Evolutionary conservation across 306 rosid species (phyloP).

Genomic region (Begonia fuchsioides): DNA sequence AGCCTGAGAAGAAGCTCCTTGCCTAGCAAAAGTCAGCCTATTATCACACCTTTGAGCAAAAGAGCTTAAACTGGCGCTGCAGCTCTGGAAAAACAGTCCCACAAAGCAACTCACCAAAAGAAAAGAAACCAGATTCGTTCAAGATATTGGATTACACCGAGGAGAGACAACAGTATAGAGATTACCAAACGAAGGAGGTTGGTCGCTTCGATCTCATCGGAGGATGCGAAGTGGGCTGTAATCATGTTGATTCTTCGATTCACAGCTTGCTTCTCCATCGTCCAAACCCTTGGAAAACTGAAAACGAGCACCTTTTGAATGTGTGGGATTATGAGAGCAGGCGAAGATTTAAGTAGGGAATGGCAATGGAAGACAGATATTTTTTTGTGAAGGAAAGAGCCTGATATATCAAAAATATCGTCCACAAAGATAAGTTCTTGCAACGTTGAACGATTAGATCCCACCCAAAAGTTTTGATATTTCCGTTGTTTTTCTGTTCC

Average conservation of each 20-base stretch:
- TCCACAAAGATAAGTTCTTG: no score
- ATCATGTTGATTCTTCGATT: slow-evolving; percentile 53
- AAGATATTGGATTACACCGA: no score
- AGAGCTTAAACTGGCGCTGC: slow-evolving; percentile 37
- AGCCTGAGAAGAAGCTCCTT: slow-evolving; percentile 42
- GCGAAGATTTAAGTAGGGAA: no score
- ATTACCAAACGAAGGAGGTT: slow-evolving; percentile 50
- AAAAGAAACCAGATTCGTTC: background rate
- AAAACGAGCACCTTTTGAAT: background rate
- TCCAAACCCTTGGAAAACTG: background rate
- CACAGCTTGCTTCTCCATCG: slow-evolving; percentile 49
- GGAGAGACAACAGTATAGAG: background rate
- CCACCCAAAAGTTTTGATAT: no score
- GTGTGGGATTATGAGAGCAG: no score
- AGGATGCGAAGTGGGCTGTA: slow-evolving; percentile 42
- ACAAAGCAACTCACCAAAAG: slow-evolving; percentile 7
- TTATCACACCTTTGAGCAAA: slow-evolving; percentile 34
- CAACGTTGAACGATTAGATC: no score
- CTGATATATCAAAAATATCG: no score
- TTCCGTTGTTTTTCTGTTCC: no score
- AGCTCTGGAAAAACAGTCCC: slow-evolving; percentile 29
- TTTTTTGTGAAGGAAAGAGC: background rate
- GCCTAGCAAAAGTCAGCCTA: slow-evolving; percentile 44
- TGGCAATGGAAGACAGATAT: background rate
- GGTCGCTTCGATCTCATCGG: slow-evolving; percentile 36